These are phyloP conservation scores for Pleurotus sapidus DNA, from an alignment of 768 basidiomycete genomes.

Conservation along the genomic window DNA sequence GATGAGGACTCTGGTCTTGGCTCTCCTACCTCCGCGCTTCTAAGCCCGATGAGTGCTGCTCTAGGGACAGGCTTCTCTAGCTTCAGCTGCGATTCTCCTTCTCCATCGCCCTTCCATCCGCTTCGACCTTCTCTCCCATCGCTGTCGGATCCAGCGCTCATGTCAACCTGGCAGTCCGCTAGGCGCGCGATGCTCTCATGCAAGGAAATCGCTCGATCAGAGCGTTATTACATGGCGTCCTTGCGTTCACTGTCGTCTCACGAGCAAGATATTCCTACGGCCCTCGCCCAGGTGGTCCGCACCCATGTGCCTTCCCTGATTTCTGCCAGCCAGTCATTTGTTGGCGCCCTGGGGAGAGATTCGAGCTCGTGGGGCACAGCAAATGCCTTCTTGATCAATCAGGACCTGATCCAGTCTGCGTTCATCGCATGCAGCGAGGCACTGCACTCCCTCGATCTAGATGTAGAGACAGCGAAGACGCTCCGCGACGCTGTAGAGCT, in stretches of 20 bases:
- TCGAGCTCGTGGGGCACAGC: constrained; percentile 67
- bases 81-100: constrained; percentile 1
- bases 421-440: constrained; percentile 60
- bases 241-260: constrained; percentile 16
- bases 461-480: constrained; percentile 1
- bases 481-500: constrained; percentile 62
- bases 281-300: constrained; percentile 52
- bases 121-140: constrained; percentile 6
- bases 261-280: constrained; percentile 2
- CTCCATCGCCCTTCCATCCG: constrained; percentile 1
- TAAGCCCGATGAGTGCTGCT: neutral
- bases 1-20: neutral
- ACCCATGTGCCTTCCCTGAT: constrained; percentile 51
- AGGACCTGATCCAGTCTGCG: constrained; percentile 49
- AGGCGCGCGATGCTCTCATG: constrained; percentile 35
- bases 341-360: constrained; percentile 47
- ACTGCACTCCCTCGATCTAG: constrained; percentile 43
- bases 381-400: constrained; percentile 50
- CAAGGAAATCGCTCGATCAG: constrained; percentile 40
- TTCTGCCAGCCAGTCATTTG: constrained; percentile 46
- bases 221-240: constrained; percentile 38
- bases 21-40: neutral
- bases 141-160: constrained; percentile 9
- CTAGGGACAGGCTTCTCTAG: neutral
- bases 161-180: constrained; percentile 32